phyloP scores from a whole-genome alignment of 1,284 basidiomycete genomes.

The Lignosus rhinocerotis region DNA sequence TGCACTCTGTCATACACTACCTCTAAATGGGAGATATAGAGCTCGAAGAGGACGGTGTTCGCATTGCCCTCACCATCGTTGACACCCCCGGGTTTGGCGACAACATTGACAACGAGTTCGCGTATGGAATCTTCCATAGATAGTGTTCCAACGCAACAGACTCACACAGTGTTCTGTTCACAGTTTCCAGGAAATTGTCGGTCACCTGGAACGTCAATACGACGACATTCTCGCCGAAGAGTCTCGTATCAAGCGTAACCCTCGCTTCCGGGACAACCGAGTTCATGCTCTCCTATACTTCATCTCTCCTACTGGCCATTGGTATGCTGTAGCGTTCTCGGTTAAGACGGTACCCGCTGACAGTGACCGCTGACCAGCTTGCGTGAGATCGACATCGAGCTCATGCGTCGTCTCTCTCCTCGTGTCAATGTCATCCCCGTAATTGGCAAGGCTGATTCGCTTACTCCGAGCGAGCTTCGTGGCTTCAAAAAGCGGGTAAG shows the following conservation, averaged over 20 bases:
- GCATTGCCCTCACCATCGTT: slow-evolving; percentile 97
- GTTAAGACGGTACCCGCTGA: background rate
- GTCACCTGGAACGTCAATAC: slow-evolving; percentile 98
- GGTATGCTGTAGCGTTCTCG: slow-evolving; percentile 43
- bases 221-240: slow-evolving; percentile 99
- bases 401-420: slow-evolving; percentile 95
- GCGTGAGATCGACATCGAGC: slow-evolving; percentile 98
- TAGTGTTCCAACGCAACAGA: background rate
- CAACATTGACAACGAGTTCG: slow-evolving; percentile 98
- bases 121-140: slow-evolving; percentile 59
- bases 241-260: slow-evolving; percentile 99
- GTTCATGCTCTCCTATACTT: slow-evolving; percentile 98
- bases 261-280: slow-evolving; percentile 97
- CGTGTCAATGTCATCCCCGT: slow-evolving; percentile 99
- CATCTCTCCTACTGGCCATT: slow-evolving; percentile 90
- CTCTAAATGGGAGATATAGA: slow-evolving; percentile 50
- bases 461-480: slow-evolving; percentile 88
- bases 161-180: slow-evolving; percentile 2
- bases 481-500: slow-evolving; percentile 94
- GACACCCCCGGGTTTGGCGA: slow-evolving; percentile 99
- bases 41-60: slow-evolving; percentile 97
- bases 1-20: background rate
- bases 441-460: slow-evolving; percentile 94
- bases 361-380: slow-evolving; percentile 50
- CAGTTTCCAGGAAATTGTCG: slow-evolving; percentile 96